Base-by-base conservation (phyloP, 257 asterid species). In the Solanum rostratum region DNA sequence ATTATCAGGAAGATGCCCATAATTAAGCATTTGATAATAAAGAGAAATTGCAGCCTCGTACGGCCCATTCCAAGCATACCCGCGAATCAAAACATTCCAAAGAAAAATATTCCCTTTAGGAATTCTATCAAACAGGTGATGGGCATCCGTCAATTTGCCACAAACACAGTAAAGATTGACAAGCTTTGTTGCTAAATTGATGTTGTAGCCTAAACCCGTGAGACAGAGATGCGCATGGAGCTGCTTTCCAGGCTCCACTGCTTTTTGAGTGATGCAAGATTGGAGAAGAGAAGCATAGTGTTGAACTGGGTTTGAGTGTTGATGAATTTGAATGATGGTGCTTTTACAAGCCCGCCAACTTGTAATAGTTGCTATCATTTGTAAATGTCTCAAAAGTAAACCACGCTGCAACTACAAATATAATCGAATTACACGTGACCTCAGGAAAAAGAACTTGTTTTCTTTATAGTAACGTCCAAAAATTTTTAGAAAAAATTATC, bases 1-100 rank as follows among this genome's bases (percentile, higher is more conserved):
- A 79, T 89, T 90, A 83, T 91, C 92, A 10, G 96, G 94, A 52
- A 49, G 89, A 68, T 86, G 91, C 24, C 92, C 92, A 79, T 88
- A 88, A 86, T 87, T 84, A 79, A 87, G 73, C 89, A 92, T 86
- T 80, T 85, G 89, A 63, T 84, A 81, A 86, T 89, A 90, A 41
- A 92, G 82, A 19, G 88, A 79, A 82, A 92, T 84, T 16, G 94
- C 92, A 68, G 84, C 85, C 80, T 85, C 87, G 54, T 87, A 82
- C 2, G 93, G 96, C 15, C 92, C 96, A 82, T 88, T 89, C 94
- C 96, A 92, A 15, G 96, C 94, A 55, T 93, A 91, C 62, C 91
- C 95, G 10, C 93, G 93, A 84, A 91, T 90, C 71, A 93, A 86
- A 82, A 93, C 91, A 85, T 91, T 93, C 97, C 93, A 91, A 57